A percentile compares a stretch with the other conserved stretches of the same genome.
These are phyloP conservation scores for Echinochloa phyllopogon DNA, from an alignment of 176 grass and related monocot species.

Conservation along the genomic window DNA sequence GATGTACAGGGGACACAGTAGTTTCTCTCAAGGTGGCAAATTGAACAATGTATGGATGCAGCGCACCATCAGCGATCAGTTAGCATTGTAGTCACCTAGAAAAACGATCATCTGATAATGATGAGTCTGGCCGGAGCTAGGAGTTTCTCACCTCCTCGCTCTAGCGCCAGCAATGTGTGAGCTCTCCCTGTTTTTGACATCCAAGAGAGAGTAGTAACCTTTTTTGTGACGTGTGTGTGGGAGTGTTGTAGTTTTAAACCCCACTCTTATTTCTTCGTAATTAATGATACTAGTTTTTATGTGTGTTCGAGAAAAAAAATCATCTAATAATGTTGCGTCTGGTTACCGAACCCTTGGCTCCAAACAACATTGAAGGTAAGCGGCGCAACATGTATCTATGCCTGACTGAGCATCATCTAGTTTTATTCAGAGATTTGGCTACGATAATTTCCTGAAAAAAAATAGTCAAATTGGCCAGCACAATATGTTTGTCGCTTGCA, in stretches of 20 bases:
- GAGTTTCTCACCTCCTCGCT: too few relatives aligned
- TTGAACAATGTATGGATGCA: not conserved
- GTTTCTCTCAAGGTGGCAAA: not conserved
- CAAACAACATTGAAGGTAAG: slow-evolving; percentile 47
- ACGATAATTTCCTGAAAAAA: slow-evolving; percentile 45
- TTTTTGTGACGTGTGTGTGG: too few relatives aligned
- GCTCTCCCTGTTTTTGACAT: too few relatives aligned
- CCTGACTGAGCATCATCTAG: slow-evolving; percentile 47
- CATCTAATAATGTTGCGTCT: slow-evolving; percentile 31
- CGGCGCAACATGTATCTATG: slow-evolving; percentile 50
- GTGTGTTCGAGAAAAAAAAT: not conserved
- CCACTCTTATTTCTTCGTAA: too few relatives aligned
- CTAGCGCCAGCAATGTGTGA: too few relatives aligned
- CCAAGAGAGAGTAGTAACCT: too few relatives aligned
- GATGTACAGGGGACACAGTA: not conserved
- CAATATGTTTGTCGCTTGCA: not conserved
- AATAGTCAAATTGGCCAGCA: not conserved
- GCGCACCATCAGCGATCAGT: not conserved
- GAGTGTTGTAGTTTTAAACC: too few relatives aligned
- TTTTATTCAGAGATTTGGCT: slow-evolving; percentile 52
- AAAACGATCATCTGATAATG: slow-evolving; percentile 22
- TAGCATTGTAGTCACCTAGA: not conserved
- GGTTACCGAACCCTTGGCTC: slow-evolving; percentile 50
- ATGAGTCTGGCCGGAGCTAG: too few relatives aligned
- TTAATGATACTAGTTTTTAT: too few relatives aligned